Base-by-base conservation (phyloP, 2,329 filamentous ascomycete species). In the Penicillium digitatum region DNA sequence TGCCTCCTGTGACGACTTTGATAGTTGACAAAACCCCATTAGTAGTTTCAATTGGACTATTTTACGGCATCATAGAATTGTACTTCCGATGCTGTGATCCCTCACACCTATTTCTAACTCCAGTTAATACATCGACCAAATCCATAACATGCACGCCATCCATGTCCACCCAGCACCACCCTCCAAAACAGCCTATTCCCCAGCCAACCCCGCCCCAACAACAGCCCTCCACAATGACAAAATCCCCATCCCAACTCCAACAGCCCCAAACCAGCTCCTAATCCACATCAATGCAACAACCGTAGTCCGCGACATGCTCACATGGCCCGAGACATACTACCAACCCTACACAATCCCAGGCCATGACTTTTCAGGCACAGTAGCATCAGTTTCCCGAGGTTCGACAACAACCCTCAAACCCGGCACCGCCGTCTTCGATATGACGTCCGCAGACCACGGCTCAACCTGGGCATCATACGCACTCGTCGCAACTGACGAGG, bases 341-440 rank as follows among this genome's bases (percentile, higher is more conserved):
- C 51, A 54, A 22, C 39, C 54, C 7, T 62, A 66, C 42, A 9
- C 50, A 11, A 63, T 65, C 42, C 56, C 43, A 1, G 66, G 65
- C 18, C 54, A 67, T 46, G 66, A 68, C 44, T 35, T 68, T 27
- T 42, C 66, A 2, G 66, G 63, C 0, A 61, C 39, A 5, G 63
- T 67, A 1, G 39, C 29, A 5, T 48, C 60, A 10, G 45, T 59
- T 20, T 4, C 20, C 42, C 35, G n/a, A 3, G 12, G 9, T 20
- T 39, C 24, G 27, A 14, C 40, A 7, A 39, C 38, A n/a, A 10
- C 27, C 3, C 54, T 70, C 57, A 56, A 62, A 51, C 37, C 57
- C n/a, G 69, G 68, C 10, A 68, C 68, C 44, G 62, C 67, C 5
- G 61, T 71, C 18, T 67, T 65, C 38, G 68, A 66, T 11, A 69